phyloP scores from a whole-genome alignment of 164 flowering plant genomes.

The Malania oleifera region DNA sequence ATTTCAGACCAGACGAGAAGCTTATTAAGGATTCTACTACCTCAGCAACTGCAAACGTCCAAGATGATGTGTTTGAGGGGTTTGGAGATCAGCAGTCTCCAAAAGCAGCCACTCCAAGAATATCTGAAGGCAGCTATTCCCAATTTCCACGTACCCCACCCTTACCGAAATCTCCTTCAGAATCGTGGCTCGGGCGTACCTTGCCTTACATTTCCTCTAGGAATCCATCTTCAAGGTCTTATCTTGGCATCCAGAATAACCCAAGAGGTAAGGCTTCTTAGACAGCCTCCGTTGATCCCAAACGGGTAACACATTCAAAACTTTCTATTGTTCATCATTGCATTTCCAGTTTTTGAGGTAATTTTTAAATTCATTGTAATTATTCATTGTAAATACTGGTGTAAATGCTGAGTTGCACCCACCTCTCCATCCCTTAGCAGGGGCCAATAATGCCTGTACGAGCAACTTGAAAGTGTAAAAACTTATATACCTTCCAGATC shows the following conservation, averaged over 20 bases:
- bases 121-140: neutral
- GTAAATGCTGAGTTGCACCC: too few relatives aligned
- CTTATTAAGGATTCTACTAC: neutral
- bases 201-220: conserved; percentile 33
- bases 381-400: too few relatives aligned
- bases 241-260: conserved; percentile 7
- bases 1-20: neutral
- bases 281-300: conserved; percentile 15
- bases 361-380: too few relatives aligned
- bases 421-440: too few relatives aligned
- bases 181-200: conserved; percentile 53
- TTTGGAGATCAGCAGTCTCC: conserved; percentile 3
- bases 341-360: conserved; percentile 34
- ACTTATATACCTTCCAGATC: too few relatives aligned
- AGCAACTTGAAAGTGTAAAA: too few relatives aligned
- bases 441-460: too few relatives aligned
- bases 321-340: conserved; percentile 19
- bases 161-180: conserved; percentile 48
- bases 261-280: conserved; percentile 9
- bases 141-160: conserved; percentile 34
- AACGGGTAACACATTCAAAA: conserved; percentile 35
- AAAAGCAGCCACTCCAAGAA: conserved; percentile 7
- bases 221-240: conserved; percentile 15
- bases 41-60: conserved; percentile 2
- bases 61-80: conserved; percentile 5